Evolutionary conservation across 1,284 basidiomycete genomes (phyloP).

Genomic region (Ceratobasidium sp.): DNA sequence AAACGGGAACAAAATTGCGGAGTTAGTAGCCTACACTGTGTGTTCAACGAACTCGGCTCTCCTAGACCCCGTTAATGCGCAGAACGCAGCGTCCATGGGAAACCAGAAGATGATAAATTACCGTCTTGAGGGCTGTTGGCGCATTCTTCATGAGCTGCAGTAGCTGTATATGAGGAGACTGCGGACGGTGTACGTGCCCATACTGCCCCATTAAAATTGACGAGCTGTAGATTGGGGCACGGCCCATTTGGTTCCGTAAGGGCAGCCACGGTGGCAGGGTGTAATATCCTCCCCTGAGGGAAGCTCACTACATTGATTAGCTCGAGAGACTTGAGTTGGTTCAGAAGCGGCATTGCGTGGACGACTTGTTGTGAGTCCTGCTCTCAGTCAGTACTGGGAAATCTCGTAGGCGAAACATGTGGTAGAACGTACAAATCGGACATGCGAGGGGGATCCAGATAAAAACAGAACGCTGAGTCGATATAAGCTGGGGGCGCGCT

Average conservation of each 20-base stretch:
- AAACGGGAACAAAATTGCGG: not conserved
- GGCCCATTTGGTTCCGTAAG: not conserved
- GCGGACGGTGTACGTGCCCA: not conserved
- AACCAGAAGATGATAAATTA: not conserved
- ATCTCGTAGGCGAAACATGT: not conserved
- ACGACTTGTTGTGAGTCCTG: not conserved
- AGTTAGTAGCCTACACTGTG: no score
- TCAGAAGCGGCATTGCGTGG: not conserved
- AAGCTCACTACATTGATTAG: not conserved
- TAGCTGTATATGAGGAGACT: not conserved
- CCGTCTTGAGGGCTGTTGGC: no score
- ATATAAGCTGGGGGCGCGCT: not conserved
- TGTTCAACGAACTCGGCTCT: no score
- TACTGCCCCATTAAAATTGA: slow-evolving; percentile 9
- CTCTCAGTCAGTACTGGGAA: not conserved
- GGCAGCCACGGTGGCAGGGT: not conserved
- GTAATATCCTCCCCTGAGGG: not conserved
- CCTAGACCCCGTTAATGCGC: not conserved
- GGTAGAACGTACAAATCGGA: not conserved
- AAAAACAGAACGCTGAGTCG: not conserved
- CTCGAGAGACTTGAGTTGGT: slow-evolving; percentile 14
- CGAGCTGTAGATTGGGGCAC: slow-evolving; percentile 14
- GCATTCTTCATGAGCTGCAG: not conserved
- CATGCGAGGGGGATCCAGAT: not conserved
- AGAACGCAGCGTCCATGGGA: slow-evolving; percentile 10